Percentiles rank a stretch among this genome's conserved stretches.
phyloP scores from a whole-genome alignment of 164 flowering plant species.

The Amborella trichopoda region DNA sequence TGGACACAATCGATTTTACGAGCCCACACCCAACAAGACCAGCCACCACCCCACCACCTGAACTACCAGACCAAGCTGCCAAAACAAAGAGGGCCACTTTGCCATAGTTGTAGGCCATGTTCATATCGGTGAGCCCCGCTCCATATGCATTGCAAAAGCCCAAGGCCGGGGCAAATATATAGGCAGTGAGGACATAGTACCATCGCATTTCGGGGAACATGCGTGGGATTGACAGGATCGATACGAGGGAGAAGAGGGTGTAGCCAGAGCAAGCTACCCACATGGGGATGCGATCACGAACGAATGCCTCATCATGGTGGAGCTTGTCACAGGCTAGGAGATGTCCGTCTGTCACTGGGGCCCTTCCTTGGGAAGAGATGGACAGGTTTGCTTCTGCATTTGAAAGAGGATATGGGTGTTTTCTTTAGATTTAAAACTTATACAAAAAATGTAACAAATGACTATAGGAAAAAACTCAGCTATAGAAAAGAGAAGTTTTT shows the following conservation, averaged over 20 bases:
- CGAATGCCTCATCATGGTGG: conserved; percentile 46
- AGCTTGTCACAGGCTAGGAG: conserved; percentile 25
- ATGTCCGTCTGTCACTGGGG: conserved; percentile 24
- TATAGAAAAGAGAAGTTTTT: too few relatives aligned
- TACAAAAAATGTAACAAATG: too few relatives aligned
- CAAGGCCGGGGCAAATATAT: conserved; percentile 69
- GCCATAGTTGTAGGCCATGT: conserved; percentile 85
- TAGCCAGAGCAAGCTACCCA: conserved; percentile 64
- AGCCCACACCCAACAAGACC: conserved; percentile 59
- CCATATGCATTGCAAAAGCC: conserved; percentile 97
- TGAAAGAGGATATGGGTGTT: too few relatives aligned
- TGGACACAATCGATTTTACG: conserved; percentile 65
- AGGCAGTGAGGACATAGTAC: conserved; percentile 66
- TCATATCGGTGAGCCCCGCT: conserved; percentile 83
- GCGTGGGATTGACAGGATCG: conserved; percentile 58
- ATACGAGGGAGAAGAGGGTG: conserved; percentile 34
- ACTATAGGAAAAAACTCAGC: too few relatives aligned
- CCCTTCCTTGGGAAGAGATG: too few relatives aligned
- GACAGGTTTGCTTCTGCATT: too few relatives aligned
- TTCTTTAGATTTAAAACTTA: too few relatives aligned
- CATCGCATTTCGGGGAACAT: conserved; percentile 83
- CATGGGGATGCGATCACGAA: conserved; percentile 58
- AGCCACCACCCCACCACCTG: not conserved
- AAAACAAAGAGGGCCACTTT: conserved; percentile 69
- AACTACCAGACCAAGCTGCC: not conserved